Percentiles rank a stretch among this genome's conserved stretches.
Evolutionary conservation across 139 green algal genomes (phyloP).

Genomic region (Microglena sp.): DNA sequence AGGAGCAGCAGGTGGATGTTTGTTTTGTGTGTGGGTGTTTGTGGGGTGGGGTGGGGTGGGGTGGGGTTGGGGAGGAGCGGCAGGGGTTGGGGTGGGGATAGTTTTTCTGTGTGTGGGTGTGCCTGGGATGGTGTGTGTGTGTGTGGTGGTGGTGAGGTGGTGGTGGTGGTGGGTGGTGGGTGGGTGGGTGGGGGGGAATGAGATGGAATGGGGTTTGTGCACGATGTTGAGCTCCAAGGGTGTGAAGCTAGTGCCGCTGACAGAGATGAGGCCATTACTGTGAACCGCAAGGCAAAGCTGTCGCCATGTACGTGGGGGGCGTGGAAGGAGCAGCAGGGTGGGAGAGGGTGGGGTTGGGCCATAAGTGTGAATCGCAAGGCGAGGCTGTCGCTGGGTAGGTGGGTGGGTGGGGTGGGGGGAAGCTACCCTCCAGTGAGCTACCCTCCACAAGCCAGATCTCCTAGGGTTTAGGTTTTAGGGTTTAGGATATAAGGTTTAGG

Average conservation of each 20-base stretch:
- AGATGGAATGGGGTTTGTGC: conserved; percentile 73
- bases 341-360: neutral
- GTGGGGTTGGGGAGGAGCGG: too few relatives aligned
- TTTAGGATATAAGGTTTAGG: too few relatives aligned
- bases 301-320: conserved; percentile 16
- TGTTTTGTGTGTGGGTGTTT: neutral
- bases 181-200: too few relatives aligned
- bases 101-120: too few relatives aligned
- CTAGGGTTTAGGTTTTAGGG: too few relatives aligned
- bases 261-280: conserved; percentile 86
- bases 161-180: too few relatives aligned
- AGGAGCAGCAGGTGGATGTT: neutral
- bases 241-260: conserved; percentile 71
- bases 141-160: too few relatives aligned
- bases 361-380: conserved; percentile 13
- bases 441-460: too few relatives aligned
- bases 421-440: too few relatives aligned
- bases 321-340: neutral
- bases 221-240: conserved; percentile 62
- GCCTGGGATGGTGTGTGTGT: too few relatives aligned
- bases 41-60: neutral
- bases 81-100: too few relatives aligned
- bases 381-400: conserved; percentile 27
- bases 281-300: conserved; percentile 43
- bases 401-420: too few relatives aligned